Conservation (phyloP, 2,329 filamentous ascomycete genomes). For the Aspergillus amoenus region DNA sequence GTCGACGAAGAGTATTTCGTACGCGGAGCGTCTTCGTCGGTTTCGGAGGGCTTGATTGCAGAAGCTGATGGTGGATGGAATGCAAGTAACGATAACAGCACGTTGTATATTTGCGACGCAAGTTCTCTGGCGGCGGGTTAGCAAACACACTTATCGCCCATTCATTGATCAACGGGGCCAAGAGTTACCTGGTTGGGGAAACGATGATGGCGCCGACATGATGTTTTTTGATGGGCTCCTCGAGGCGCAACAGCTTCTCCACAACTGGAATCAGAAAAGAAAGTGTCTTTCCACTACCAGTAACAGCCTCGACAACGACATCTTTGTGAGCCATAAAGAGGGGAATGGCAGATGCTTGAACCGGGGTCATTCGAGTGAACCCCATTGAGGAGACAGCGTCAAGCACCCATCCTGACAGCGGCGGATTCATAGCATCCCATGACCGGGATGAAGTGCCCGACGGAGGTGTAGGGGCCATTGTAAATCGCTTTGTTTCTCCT, state of each 20-base stretch:
- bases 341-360: constrained; percentile 89
- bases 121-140: constrained; percentile 63
- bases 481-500: not conserved
- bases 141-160: not conserved
- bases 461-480: constrained; percentile 46
- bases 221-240: constrained; percentile 82
- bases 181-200: constrained; percentile 67
- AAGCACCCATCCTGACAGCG: constrained; percentile 78
- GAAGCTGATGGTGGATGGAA: constrained; percentile 78
- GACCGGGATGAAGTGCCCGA: constrained; percentile 47
- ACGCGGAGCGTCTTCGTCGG: constrained; percentile 41
- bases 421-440: constrained; percentile 69
- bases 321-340: constrained; percentile 88
- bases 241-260: constrained; percentile 74
- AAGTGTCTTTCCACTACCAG: constrained; percentile 86
- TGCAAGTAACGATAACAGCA: constrained; percentile 71
- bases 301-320: constrained; percentile 89
- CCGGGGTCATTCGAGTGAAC: constrained; percentile 84
- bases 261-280: constrained; percentile 82
- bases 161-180: not conserved
- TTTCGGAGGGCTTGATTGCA: constrained; percentile 43
- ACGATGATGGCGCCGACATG: constrained; percentile 90
- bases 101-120: constrained; percentile 83
- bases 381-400: constrained; percentile 83
- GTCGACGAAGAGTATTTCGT: constrained; percentile 47